Evolutionary conservation across 495 filamentous ascomycete genomes (phyloP).

Genomic region (Chaetomium fimeti): DNA sequence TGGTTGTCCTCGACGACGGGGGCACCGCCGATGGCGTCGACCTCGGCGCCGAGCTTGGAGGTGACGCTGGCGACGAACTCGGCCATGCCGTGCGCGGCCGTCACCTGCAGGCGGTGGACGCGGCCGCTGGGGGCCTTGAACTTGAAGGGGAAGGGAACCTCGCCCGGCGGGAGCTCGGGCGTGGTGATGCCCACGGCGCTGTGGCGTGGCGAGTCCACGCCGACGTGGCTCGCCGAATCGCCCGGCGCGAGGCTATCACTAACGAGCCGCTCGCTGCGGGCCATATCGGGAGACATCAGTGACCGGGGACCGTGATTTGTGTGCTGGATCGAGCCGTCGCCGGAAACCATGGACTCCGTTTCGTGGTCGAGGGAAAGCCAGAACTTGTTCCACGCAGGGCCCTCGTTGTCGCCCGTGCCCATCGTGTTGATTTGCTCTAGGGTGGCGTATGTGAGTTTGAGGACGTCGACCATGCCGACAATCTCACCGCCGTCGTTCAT

Average conservation of each 20-base stretch:
- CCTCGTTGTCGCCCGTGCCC: constrained; percentile 79
- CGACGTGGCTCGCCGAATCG: constrained; percentile 92
- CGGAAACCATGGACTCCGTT: constrained; percentile 94
- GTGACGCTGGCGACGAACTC: constrained; percentile 77
- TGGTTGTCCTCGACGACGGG: constrained; percentile 73
- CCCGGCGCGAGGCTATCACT: constrained; percentile 83
- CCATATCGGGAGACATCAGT: constrained; percentile 73
- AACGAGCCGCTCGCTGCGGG: constrained; percentile 51
- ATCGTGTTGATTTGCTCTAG: constrained; percentile 83
- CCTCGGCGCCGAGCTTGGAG: constrained; percentile 83
- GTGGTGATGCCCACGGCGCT: constrained; percentile 48
- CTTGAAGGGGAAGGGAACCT: constrained; percentile 91
- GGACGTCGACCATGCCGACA: constrained; percentile 97
- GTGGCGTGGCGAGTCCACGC: constrained; percentile 71
- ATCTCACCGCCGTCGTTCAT: constrained; percentile 98
- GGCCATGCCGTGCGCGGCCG: constrained; percentile 73
- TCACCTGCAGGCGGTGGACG: constrained; percentile 86
- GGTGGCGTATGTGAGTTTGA: constrained; percentile 96
- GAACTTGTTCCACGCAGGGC: constrained; percentile 99
- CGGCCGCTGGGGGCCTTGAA: constrained; percentile 98
- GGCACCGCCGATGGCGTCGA: constrained; percentile 79
- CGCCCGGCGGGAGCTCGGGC: constrained; percentile 54
- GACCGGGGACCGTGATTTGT: constrained; percentile 46
- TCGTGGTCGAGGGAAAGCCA: constrained; percentile 97
- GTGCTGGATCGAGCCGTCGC: constrained; percentile 64